Evolutionary conservation across 1,284 basidiomycete genomes (phyloP), one percentile per base, ranked within the genome.

Genomic region (Psilocybe mexicana): DNA sequence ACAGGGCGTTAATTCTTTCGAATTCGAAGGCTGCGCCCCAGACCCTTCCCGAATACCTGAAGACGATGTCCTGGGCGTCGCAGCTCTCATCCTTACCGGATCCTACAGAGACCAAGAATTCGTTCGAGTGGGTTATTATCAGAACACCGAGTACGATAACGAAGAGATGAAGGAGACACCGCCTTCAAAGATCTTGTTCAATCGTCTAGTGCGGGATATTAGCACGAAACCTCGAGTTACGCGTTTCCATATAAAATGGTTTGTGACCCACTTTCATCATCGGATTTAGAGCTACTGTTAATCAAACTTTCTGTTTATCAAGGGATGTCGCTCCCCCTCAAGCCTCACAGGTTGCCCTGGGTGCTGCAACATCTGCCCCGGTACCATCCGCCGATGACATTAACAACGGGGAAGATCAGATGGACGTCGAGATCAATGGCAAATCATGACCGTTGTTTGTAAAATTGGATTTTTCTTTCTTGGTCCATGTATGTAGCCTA

Each of bases 121-220:
- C 73, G 96, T 99, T 40, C 87, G 96, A 43, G 96, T 99, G 23
- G 96, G 97, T 4, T 99, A 99, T 76, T 99, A 99, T 73, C 97
- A 99, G 74, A 97, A 98, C 72, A 98, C 96, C 49, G 96, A 98
- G 71, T 98, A 98, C 72, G 95, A 98, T 72, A 91, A 91, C 63
- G 92, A 96, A 61, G 93, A 93, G 75, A 87, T 94, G 84, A 90
- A 86, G 70, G 83, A 86, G 67, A 82, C 78, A 14, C 88, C 88
- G 12, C 92, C 91, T 8, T 67, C 76, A 36, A 79, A 81, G 52
- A 91, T 94, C 53, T 75, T 84, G 65, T 92, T 94, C 70, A 90
- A 94, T 43, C 80, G 87, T 56, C 76, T 99, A 28, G 83, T 91
- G 63, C 83, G 96, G 65, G 94, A 96, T 70, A 87, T 98, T 67